phyloP scores from a whole-genome alignment of 2,329 filamentous ascomycete species.

The Stylonectria norvegica region DNA sequence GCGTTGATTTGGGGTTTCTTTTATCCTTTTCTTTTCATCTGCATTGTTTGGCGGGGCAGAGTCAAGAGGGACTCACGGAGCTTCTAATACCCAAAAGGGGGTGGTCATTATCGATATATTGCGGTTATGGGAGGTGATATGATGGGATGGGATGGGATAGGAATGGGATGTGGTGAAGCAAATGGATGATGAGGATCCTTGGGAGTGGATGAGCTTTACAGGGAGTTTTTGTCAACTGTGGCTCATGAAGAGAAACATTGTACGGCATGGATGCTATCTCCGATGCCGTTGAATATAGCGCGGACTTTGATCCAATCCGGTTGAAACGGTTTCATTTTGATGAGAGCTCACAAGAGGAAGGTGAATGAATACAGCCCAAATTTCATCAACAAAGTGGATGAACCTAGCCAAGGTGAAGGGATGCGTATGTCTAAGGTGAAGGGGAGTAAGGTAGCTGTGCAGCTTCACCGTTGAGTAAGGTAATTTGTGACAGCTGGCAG shows the following conservation, averaged over 20 bases:
- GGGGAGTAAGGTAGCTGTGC: too few species aligned
- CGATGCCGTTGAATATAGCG: conserved; percentile 26
- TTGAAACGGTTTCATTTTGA: too few species aligned
- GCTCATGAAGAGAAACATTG: conserved; percentile 12
- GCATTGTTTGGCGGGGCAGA: conserved; percentile 21
- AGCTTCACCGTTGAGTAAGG: too few species aligned
- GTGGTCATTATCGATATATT: conserved; percentile 17
- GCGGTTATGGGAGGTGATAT: too few species aligned
- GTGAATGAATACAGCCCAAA: too few species aligned
- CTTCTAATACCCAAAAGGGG: conserved; percentile 11
- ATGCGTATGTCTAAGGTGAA: too few species aligned
- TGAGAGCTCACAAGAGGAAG: too few species aligned
- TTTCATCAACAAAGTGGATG: too few species aligned
- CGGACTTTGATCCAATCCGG: conserved; percentile 2
- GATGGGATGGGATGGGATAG: conserved; percentile 9
- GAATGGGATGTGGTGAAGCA: conserved; percentile 3
- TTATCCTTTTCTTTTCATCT: conserved; percentile 16
- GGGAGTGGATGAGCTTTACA: conserved; percentile 18
- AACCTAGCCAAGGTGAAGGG: too few species aligned
- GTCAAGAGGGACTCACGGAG: conserved; percentile 19
- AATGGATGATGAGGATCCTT: conserved; percentile 18
- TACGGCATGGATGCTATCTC: conserved; percentile 16
- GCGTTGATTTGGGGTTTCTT: conserved; percentile 20
- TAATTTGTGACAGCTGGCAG: conserved; percentile 9
- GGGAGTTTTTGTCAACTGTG: conserved; percentile 7